Percentiles rank a stretch among this genome's conserved stretches.
Conservation (phyloP, 2,329 filamentous ascomycete species). For the Colletotrichum navitas region DNA sequence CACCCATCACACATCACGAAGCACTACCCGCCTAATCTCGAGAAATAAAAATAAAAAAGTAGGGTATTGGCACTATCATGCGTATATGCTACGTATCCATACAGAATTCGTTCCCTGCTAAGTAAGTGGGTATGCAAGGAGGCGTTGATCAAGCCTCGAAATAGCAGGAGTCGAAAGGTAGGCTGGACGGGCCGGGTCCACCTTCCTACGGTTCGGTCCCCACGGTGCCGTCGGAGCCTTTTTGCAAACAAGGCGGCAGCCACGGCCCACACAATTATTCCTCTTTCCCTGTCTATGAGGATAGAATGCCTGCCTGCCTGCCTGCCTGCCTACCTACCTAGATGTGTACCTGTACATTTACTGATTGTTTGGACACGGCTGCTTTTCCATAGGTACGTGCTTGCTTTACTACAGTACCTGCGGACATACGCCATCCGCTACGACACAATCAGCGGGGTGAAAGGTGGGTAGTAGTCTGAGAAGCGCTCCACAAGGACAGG, state of each 20-base stretch:
- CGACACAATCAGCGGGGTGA: neutral
- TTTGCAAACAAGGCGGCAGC: slow-evolving; percentile 22
- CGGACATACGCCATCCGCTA: neutral
- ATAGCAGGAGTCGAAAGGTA: slow-evolving; percentile 34
- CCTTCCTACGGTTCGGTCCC: slow-evolving; percentile 22
- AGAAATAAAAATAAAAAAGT: too few relatives aligned
- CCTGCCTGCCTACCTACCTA: neutral
- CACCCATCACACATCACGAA: too few relatives aligned
- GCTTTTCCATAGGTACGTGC: neutral
- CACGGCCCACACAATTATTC: slow-evolving; percentile 10
- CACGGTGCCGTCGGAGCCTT: slow-evolving; percentile 24
- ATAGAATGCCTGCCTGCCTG: neutral
- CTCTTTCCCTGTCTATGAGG: neutral
- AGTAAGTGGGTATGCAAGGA: slow-evolving; percentile 2
- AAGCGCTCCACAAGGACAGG: neutral
- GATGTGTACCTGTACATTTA: neutral
- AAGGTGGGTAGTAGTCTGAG: neutral
- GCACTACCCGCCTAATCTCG: too few relatives aligned
- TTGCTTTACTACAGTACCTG: neutral
- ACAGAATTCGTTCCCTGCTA: too few relatives aligned
- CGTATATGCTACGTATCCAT: too few relatives aligned
- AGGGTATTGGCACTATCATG: too few relatives aligned
- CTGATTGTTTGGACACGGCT: neutral
- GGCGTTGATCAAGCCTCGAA: slow-evolving; percentile 33
- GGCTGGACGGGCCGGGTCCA: slow-evolving; percentile 33